These are phyloP conservation scores for Calocybe indica DNA, from an alignment of 768 basidiomycete genomes.

Conservation along the genomic window DNA sequence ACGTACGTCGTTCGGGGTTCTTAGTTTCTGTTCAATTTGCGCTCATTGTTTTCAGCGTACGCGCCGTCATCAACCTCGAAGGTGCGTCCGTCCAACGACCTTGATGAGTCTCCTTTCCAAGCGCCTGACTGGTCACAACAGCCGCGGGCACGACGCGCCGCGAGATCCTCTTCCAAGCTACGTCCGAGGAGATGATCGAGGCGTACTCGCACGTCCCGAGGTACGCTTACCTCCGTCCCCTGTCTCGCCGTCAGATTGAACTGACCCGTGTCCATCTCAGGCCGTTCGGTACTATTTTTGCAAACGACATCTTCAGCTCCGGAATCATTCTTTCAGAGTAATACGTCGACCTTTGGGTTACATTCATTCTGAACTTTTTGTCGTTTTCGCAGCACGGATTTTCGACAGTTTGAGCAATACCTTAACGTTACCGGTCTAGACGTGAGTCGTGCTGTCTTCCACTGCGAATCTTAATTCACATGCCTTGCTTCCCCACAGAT, in stretches of 20 bases:
- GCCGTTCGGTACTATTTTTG: constrained; percentile 85
- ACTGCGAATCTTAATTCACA: neutral
- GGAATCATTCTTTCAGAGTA: constrained; percentile 90
- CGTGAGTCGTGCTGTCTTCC: constrained; percentile 35
- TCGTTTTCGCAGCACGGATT: constrained; percentile 68
- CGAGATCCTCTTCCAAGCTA: constrained; percentile 93
- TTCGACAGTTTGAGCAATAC: constrained; percentile 89
- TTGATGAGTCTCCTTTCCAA: neutral
- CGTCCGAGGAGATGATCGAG: constrained; percentile 89
- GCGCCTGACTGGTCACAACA: constrained; percentile 16
- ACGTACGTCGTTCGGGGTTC: constrained; percentile 45
- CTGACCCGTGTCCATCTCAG: constrained; percentile 24
- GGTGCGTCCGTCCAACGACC: constrained; percentile 31
- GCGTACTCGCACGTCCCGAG: constrained; percentile 84
- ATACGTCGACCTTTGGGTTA: constrained; percentile 13
- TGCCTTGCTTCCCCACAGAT: constrained; percentile 43
- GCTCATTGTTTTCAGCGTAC: constrained; percentile 45
- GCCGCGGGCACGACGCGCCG: constrained; percentile 86
- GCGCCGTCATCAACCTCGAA: constrained; percentile 88
- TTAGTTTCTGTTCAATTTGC: neutral
- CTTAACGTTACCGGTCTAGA: constrained; percentile 89
- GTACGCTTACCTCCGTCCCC: constrained; percentile 22
- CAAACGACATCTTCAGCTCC: constrained; percentile 89
- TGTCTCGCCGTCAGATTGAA: neutral
- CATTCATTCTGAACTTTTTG: neutral